phyloP scores from a whole-genome alignment of 768 basidiomycete genomes.

The Termitomyces sp. region DNA sequence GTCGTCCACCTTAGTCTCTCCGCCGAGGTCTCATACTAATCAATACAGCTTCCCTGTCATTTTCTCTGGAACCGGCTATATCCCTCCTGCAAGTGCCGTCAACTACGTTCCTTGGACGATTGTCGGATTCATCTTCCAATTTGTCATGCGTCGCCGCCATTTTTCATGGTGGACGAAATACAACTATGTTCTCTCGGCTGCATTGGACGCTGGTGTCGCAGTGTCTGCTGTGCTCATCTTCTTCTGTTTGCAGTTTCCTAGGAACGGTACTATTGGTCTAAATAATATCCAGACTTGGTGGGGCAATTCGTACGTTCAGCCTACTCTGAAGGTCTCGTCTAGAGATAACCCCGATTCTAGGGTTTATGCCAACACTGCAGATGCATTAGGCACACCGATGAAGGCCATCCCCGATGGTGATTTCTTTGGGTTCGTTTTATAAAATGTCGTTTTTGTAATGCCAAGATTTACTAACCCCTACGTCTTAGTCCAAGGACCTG shows the following conservation, averaged over 20 bases:
- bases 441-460: background rate
- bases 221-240: slow-evolving; percentile 38
- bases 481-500: slow-evolving; percentile 13
- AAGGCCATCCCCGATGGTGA: slow-evolving; percentile 22
- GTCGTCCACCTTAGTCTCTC: slow-evolving; percentile 13
- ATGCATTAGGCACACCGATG: slow-evolving; percentile 31
- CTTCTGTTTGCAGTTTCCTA: slow-evolving; percentile 52
- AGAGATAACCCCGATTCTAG: slow-evolving; percentile 11
- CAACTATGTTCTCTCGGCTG: slow-evolving; percentile 67
- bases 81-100: slow-evolving; percentile 62
- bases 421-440: slow-evolving; percentile 24
- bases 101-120: slow-evolving; percentile 68
- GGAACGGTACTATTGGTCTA: slow-evolving; percentile 51
- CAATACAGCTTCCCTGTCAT: slow-evolving; percentile 41
- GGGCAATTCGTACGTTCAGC: slow-evolving; percentile 51
- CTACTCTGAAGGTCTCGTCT: background rate
- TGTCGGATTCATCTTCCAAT: slow-evolving; percentile 63
- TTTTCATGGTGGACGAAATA: slow-evolving; percentile 71
- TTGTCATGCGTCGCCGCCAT: slow-evolving; percentile 49
- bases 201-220: slow-evolving; percentile 66
- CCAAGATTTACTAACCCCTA: background rate
- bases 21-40: background rate
- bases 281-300: slow-evolving; percentile 58
- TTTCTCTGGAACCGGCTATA: slow-evolving; percentile 53
- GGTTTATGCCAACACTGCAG: slow-evolving; percentile 35